Evolutionary conservation across 441 rosid genomes (phyloP), one percentile per base, ranked within the genome.

Genomic region (Capsella rubella): DNA sequence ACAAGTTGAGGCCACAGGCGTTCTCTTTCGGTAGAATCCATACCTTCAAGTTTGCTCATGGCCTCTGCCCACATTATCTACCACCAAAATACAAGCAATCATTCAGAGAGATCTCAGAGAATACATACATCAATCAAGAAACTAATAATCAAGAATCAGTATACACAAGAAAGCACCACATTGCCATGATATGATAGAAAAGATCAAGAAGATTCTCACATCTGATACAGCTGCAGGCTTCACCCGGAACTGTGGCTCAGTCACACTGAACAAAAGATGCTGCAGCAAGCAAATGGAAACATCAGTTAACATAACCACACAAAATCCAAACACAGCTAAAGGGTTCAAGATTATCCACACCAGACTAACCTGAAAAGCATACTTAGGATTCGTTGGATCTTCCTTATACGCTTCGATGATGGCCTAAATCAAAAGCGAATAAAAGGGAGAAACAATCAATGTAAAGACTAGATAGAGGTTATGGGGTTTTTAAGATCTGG

Each of bases 11-110:
- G 97, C 98, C 98, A 93, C 43, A 93, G 79, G 49, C 98, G 96
- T 79, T 91, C 99, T 54, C 99, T 79, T 53, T 93, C 96, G 29
- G 84, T 60, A 64, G 91, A 87, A 72, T 93, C 97, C 99, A 96
- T 93, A 29, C 97, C 96, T 82, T 93, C 98, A 64, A 96, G 87
- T 79, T 93, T 96, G 37, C 87, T 82, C 93, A 90, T 91, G 37
- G 98, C 96, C 86, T 96, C 99, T 3, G 90, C 97, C 98, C 97
- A 96, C 98, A 91, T 93, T 47, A 93, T 93, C 98, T 96, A 82
- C 69, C 80, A 84, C 79, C 37, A 74, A 78, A 21, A 84, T 43
- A 66, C 79, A 72, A 74, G 49, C 79, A 58, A 50, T 37, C 72
- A 81, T 82, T 54, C 21, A 74, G 29, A 72, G 3, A 39, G 0